A percentile compares a stretch with the other conserved stretches of the same genome.
Conservation (phyloP, 371 early-diverging fungal species). For the Blakeslea trispora region DNA sequence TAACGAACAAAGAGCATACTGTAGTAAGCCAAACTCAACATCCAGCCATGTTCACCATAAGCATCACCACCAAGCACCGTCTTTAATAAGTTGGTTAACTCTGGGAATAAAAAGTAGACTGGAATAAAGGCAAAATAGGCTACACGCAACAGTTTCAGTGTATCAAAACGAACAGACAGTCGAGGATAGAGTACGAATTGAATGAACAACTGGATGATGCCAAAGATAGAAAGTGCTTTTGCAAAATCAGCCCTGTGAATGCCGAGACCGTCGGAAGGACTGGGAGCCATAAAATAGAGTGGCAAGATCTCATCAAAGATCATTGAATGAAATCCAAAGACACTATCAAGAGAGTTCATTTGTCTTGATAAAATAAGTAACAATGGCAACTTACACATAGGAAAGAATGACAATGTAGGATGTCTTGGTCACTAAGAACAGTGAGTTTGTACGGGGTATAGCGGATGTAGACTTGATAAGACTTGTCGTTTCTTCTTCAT, state of each 20-base stretch:
- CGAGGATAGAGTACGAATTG: slow-evolving; percentile 61
- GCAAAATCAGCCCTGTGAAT: slow-evolving; percentile 47
- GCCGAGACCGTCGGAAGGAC: slow-evolving; percentile 51
- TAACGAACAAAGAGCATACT: slow-evolving; percentile 46
- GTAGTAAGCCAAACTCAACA: slow-evolving; percentile 38
- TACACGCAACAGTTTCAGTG: slow-evolving; percentile 35
- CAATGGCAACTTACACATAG: slow-evolving; percentile 48
- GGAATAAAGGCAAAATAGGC: slow-evolving; percentile 43
- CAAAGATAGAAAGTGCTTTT: slow-evolving; percentile 46
- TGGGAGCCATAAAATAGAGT: slow-evolving; percentile 62
- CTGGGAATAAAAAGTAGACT: slow-evolving; percentile 49
- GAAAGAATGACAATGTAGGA: slow-evolving; percentile 41
- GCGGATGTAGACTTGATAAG: not conserved
- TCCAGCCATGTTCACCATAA: slow-evolving; percentile 1
- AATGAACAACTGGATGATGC: slow-evolving; percentile 49
- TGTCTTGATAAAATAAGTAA: no score
- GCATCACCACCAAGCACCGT: slow-evolving; percentile 15
- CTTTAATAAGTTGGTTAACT: slow-evolving; percentile 28
- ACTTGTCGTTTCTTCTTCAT: slow-evolving; percentile 9
- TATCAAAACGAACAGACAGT: slow-evolving; percentile 40
- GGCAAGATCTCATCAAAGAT: slow-evolving; percentile 77
- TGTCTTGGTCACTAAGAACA: slow-evolving; percentile 18
- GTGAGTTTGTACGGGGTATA: slow-evolving; percentile 13
- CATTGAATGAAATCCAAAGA: slow-evolving; percentile 69
- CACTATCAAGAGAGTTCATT: slow-evolving; percentile 10